Evolutionary conservation across 2,329 filamentous ascomycete species (phyloP).

Genomic region (Botrytis fragariae): DNA sequence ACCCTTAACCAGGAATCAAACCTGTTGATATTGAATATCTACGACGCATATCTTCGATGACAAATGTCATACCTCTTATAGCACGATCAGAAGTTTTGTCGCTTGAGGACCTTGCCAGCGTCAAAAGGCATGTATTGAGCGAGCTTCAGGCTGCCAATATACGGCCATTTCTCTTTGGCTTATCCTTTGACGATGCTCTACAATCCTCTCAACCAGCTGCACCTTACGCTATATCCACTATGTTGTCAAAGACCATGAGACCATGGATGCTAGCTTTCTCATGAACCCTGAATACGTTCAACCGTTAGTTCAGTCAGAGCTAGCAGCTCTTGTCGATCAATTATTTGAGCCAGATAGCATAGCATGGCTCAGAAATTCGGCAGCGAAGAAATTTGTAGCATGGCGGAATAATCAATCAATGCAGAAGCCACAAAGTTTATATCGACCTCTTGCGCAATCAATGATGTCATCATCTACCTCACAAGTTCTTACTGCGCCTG

Average conservation of each 20-base stretch:
- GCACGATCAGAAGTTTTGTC: slow-evolving; percentile 71
- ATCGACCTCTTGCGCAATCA: slow-evolving; percentile 39
- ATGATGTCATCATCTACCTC: slow-evolving; percentile 25
- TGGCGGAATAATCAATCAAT: slow-evolving; percentile 55
- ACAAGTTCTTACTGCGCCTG: slow-evolving; percentile 32
- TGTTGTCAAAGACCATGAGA: slow-evolving; percentile 68
- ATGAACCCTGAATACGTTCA: slow-evolving; percentile 91
- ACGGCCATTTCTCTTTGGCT: slow-evolving; percentile 62
- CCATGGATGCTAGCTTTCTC: slow-evolving; percentile 87
- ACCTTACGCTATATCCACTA: slow-evolving; percentile 77
- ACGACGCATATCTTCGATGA: slow-evolving; percentile 64
- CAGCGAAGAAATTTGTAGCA: slow-evolving; percentile 75
- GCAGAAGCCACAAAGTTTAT: slow-evolving; percentile 38
- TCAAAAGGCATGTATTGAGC: slow-evolving; percentile 59
- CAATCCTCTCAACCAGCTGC: slow-evolving; percentile 38
- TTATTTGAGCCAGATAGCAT: slow-evolving; percentile 78
- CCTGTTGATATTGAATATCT: slow-evolving; percentile 70
- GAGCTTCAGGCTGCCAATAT: slow-evolving; percentile 58
- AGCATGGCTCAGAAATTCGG: slow-evolving; percentile 76
- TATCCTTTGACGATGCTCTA: slow-evolving; percentile 27
- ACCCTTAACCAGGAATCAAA: slow-evolving; percentile 49
- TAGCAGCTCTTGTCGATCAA: slow-evolving; percentile 64
- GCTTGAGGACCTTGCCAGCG: slow-evolving; percentile 51
- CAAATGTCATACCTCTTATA: slow-evolving; percentile 83
- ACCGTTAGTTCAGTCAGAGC: slow-evolving; percentile 74